Evolutionary conservation across 176 grass and related monocot species (phyloP), one percentile per base, ranked within the genome.

Genomic region (Eragrostis curvula): DNA sequence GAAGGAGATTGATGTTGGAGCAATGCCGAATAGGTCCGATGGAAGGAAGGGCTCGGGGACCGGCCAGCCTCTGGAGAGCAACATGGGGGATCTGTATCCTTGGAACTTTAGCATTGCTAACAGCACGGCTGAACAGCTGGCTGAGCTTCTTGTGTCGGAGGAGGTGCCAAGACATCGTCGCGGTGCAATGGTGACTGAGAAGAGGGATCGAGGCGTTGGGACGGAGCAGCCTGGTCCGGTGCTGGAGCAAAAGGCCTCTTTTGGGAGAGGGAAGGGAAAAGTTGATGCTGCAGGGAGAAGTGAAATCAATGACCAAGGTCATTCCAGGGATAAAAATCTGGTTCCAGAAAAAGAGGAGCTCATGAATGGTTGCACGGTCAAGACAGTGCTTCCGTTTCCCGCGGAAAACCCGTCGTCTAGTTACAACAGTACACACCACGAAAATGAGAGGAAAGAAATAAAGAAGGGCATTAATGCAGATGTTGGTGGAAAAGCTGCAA

Each of bases 1-100:
- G 43, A 99, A 98, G 77, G 96, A 98, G 85, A 98, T 98, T 42
- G 96, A 91, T 58, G 82, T 98, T 13, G 82, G 89, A 40, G 86
- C 58, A 41, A 52, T 78, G 70, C 77, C 68, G 0, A 94, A 94
- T 6, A 87, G 87, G 41, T 82, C 73, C 0, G 83, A 89, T 5
- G 74, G 81, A 14, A 91, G 78, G 85, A 98, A 88, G 47, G 82
- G 82, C 18, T 81, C 41, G 5, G 90, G 77, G 79, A 75, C 63
- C 51, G 58, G 36, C 56, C 83, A 77, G 4, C 67, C 56, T 83
- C 88, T 27, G 68, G 91, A 89, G 39, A 83, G 57, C 47, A 81
- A 64, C 13, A 67, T 68, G 0, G 88, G 85, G 12, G 93, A 98
- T 89, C 90, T 98, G 42, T 95, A 95, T 68, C 92, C 96, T 70